These are phyloP conservation scores for Dactylellina haptotyla DNA, from an alignment of 2,329 filamentous ascomycete species.

Conservation along the genomic window DNA sequence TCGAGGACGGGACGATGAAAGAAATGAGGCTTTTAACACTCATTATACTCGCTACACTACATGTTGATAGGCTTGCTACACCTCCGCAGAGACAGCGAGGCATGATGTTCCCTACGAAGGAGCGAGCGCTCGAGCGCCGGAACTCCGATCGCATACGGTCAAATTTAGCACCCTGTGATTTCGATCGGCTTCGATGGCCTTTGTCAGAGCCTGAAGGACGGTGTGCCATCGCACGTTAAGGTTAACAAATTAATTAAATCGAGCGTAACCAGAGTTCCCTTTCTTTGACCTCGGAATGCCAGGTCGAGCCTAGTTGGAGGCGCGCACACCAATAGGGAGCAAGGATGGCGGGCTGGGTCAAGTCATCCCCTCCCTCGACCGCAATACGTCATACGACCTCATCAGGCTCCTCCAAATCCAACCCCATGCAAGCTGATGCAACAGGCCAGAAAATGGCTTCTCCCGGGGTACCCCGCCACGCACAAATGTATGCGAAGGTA, in stretches of 20 bases:
- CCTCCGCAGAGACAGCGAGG: too few species aligned
- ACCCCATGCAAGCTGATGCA: slow-evolving; percentile 54
- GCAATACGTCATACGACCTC: slow-evolving; percentile 55
- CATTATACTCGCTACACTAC: too few species aligned
- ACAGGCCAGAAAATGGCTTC: slow-evolving; percentile 38
- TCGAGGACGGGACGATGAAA: not conserved
- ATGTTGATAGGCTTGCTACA: too few species aligned
- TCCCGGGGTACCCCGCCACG: slow-evolving; percentile 16
- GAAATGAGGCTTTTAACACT: too few species aligned
- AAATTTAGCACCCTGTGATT: slow-evolving; percentile 34
- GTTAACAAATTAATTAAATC: too few species aligned
- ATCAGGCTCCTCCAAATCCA: slow-evolving; percentile 46
- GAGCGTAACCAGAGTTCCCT: too few species aligned
- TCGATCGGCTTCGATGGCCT: slow-evolving; percentile 36
- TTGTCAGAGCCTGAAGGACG: slow-evolving; percentile 23
- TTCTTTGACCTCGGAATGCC: slow-evolving; percentile 7
- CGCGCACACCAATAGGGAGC: slow-evolving; percentile 48
- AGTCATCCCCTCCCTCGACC: slow-evolving; percentile 52
- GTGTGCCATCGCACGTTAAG: slow-evolving; percentile 14
- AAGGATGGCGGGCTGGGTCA: slow-evolving; percentile 40
- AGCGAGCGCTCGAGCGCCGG: slow-evolving; percentile 4
- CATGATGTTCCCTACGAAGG: too few species aligned
- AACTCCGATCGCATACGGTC: slow-evolving; percentile 29
- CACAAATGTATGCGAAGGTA: slow-evolving; percentile 19
- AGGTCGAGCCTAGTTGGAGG: slow-evolving; percentile 34